phyloP scores from a whole-genome alignment of 208 protist species.

The Baffinella frigidus region DNA sequence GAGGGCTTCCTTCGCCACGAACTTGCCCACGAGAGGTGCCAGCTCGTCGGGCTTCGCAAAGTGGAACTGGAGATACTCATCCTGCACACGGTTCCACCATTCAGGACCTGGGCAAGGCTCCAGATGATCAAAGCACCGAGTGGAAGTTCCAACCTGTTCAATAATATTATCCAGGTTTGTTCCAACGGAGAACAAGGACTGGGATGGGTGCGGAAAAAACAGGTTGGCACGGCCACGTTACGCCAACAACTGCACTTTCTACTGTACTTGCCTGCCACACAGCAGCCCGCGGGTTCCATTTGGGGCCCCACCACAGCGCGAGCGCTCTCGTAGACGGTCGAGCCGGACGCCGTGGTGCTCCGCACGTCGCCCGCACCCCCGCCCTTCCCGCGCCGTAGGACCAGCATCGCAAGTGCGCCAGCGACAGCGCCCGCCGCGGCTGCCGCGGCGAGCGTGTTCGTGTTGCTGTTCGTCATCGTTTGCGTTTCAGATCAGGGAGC shows the following conservation, averaged over 20 bases:
- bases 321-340: neutral
- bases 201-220: no score
- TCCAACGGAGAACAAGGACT: no score
- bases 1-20: constrained; percentile 16
- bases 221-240: no score
- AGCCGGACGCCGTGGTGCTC: neutral
- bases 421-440: neutral
- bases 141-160: no score
- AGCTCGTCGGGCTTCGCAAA: neutral
- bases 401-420: neutral
- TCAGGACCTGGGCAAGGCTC: no score
- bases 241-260: no score
- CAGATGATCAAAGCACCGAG: no score
- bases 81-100: neutral
- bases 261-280: no score
- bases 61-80: constrained; percentile 61
- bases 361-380: neutral
- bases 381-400: neutral
- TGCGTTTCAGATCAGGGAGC: no score
- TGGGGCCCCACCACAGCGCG: constrained; percentile 8
- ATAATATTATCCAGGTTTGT: no score
- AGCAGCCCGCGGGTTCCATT: no score
- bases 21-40: neutral
- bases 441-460: neutral
- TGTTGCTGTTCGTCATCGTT: neutral